phyloP scores from a whole-genome alignment of 2,329 filamentous ascomycete species.

The Xylariaceae sp. region DNA sequence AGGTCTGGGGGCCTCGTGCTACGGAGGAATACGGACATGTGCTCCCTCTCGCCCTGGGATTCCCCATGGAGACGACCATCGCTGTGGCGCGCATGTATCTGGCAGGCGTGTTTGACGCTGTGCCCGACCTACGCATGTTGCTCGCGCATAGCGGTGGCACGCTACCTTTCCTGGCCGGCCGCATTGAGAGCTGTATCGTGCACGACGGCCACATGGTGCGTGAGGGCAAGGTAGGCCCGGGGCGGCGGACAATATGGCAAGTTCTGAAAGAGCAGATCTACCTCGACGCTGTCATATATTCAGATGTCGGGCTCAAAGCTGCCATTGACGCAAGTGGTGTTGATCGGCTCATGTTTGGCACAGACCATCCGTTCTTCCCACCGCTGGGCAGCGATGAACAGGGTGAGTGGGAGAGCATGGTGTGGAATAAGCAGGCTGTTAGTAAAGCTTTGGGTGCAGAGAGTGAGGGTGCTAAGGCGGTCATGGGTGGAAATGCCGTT shows the following conservation, averaged over 20 bases:
- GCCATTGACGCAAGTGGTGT: constrained; percentile 63
- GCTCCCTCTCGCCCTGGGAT: constrained; percentile 77
- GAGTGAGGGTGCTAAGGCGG: constrained; percentile 26
- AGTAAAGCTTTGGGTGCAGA: constrained; percentile 31
- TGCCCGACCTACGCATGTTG: constrained; percentile 65
- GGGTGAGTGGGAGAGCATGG: constrained; percentile 67
- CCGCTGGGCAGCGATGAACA: constrained; percentile 60
- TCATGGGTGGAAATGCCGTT: constrained; percentile 35
- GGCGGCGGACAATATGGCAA: constrained; percentile 51
- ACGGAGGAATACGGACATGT: constrained; percentile 76
- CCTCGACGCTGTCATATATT: constrained; percentile 83
- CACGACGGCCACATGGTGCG: constrained; percentile 74
- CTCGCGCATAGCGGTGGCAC: constrained; percentile 87
- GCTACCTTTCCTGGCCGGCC: constrained; percentile 79
- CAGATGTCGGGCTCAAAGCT: constrained; percentile 66
- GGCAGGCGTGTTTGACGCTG: constrained; percentile 77
- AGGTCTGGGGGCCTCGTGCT: constrained; percentile 71
- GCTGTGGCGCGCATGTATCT: constrained; percentile 83
- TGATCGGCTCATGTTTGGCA: constrained; percentile 72
- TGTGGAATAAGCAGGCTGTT: constrained; percentile 44
- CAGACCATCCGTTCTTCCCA: constrained; percentile 83
- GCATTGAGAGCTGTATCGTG: constrained; percentile 80
- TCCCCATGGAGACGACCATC: constrained; percentile 90
- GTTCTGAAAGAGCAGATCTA: constrained; percentile 70
- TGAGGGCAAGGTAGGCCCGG: constrained; percentile 51